Evolutionary conservation across 2,329 filamentous ascomycete species (phyloP).

Genomic region (Colletotrichum orchidophilum): DNA sequence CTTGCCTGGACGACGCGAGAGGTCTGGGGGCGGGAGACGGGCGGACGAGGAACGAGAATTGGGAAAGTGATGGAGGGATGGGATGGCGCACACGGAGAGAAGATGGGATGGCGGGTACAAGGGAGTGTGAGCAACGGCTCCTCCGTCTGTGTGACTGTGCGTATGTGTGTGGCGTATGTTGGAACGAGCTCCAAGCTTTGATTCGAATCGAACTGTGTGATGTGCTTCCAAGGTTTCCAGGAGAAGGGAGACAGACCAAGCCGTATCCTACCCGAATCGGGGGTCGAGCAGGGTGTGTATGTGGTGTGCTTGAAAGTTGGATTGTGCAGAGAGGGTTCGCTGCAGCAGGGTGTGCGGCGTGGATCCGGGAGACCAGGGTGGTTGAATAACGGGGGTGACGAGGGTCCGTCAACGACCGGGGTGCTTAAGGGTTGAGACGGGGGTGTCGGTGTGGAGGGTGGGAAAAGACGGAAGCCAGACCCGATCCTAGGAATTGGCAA

Average conservation of each 20-base stretch:
- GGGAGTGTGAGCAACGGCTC: too few relatives aligned
- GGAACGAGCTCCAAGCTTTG: conserved; percentile 11
- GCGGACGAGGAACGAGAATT: conserved; percentile 27
- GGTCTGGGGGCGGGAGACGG: conserved; percentile 16
- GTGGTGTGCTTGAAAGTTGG: too few relatives aligned
- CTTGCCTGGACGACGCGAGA: conserved; percentile 9
- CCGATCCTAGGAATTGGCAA: conserved; percentile 33
- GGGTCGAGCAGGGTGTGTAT: not conserved
- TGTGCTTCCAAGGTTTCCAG: conserved; percentile 14
- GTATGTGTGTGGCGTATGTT: not conserved
- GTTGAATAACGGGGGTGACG: conserved; percentile 10
- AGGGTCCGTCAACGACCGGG: conserved; percentile 16
- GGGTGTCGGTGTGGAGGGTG: conserved; percentile 25
- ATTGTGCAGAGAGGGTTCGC: not conserved
- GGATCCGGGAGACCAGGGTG: conserved; percentile 28
- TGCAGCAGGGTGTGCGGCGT: conserved; percentile 26
- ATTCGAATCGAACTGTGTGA: conserved; percentile 26
- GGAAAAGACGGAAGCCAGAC: conserved; percentile 33
- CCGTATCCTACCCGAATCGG: conserved; percentile 10
- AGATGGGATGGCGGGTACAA: conserved; percentile 29
- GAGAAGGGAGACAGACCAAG: not conserved
- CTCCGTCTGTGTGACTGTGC: not conserved
- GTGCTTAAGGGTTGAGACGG: conserved; percentile 5
- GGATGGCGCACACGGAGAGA: not conserved
- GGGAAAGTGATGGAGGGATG: conserved; percentile 16